Evolutionary conservation across 2,329 filamentous ascomycete genomes (phyloP), one percentile per base, ranked within the genome.

Genomic region (Cercospora janseana): DNA sequence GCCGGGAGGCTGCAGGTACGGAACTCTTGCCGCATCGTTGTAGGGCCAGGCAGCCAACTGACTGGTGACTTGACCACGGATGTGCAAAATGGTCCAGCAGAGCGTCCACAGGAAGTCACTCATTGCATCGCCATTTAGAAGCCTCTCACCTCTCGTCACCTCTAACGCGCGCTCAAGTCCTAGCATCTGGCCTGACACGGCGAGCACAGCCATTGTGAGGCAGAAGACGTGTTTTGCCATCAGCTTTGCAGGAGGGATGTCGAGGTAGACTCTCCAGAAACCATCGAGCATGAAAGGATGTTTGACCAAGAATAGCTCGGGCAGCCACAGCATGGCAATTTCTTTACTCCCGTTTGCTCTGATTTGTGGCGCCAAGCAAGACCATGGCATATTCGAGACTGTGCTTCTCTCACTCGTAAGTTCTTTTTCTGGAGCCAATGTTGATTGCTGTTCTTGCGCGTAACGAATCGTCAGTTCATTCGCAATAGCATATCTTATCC

Each of bases 401-500:
- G 35, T 23, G n/a, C 20, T 38, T 1, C 35, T 13, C 6, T 23
- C 20, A 7, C 16, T 23, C 16, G 35, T 24, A 10, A 23, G 12
- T 24, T 29, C 26, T 15, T n/a, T 18, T 15, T 31, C 12, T 0
- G 41, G 26, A 24, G 27, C 41, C 2, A 29, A 18, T 1, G 41
- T 44, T 21, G 41, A 15, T 21, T 44, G 27, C 41, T 31, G 26
- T 32, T 44, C 41, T 44, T 44, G 41, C 4, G 26, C 27, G 12
- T 31, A 24, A 7, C 26, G 26, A 15, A 44, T 44, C 10, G 41
- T 44, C 41, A 44, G 12, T 18, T 55, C 49, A 16, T 56, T 51
- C 10, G 54, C 54, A 8, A 56, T 29, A 3, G 54, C 54, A 18
- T 51, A 56, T n/a, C 51, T 43, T 12, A 51, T 51, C 54, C 54